Evolutionary conservation across 306 rosid genomes (phyloP).

Genomic region (Cercis canadensis): DNA sequence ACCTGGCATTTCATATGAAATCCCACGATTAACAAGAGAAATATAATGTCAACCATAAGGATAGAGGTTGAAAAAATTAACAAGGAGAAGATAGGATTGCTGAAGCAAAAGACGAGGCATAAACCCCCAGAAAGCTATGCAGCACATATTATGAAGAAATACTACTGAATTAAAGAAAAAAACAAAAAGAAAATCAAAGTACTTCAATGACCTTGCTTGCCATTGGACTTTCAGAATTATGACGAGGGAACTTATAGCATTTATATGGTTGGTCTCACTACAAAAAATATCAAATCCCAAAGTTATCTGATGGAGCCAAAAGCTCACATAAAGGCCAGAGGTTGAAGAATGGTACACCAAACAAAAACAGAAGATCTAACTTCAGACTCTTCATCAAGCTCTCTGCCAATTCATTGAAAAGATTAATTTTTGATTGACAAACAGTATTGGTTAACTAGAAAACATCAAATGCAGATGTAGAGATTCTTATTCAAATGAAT

Average conservation of each 20-base stretch:
- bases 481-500: too few relatives aligned
- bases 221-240: background rate
- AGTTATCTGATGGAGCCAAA: slow-evolving; percentile 14
- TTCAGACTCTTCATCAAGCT: background rate
- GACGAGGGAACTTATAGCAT: background rate
- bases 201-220: background rate
- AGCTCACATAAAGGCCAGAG: background rate
- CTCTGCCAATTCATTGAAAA: background rate
- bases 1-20: slow-evolving; percentile 62
- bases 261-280: background rate
- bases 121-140: slow-evolving; percentile 30
- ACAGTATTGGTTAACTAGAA: background rate
- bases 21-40: slow-evolving; percentile 25
- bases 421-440: background rate
- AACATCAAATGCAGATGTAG: background rate
- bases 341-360: background rate
- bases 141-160: slow-evolving; percentile 17
- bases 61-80: background rate
- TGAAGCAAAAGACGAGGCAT: slow-evolving; percentile 9
- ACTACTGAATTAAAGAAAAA: background rate
- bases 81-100: slow-evolving; percentile 9
- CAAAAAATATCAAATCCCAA: background rate
- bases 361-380: background rate
- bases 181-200: background rate
- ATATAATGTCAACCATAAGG: slow-evolving; percentile 8